Percentiles rank a stretch among this genome's conserved stretches.
Conservation (phyloP, 1,139 yeast genomes). For the Arxiozyma bovina region DNA sequence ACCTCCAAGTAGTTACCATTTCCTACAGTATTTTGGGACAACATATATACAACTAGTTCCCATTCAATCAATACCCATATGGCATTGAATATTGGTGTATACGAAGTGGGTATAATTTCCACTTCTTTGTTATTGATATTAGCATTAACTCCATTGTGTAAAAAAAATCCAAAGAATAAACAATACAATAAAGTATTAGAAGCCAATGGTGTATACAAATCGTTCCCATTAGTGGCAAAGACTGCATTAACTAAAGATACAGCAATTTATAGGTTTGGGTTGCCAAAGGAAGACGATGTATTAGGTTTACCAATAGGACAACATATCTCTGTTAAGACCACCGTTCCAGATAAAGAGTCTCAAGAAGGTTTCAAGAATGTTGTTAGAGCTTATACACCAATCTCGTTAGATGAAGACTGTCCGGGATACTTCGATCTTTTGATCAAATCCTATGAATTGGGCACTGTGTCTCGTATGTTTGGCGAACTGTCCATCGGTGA, state of each 20-base stretch:
- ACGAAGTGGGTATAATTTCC: background rate
- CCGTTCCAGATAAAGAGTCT: conserved; percentile 42
- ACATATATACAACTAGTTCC: background rate
- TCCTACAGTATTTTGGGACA: too few species aligned
- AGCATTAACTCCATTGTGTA: background rate
- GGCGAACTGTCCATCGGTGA: conserved; percentile 65
- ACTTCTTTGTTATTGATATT: background rate
- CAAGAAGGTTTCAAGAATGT: conserved; percentile 29
- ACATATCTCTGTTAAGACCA: conserved; percentile 73
- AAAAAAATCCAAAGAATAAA: too few species aligned
- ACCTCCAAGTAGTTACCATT: background rate
- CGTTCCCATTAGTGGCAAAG: conserved; percentile 74
- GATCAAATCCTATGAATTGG: conserved; percentile 87
- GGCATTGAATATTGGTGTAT: background rate
- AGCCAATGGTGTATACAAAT: background rate
- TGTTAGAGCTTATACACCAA: conserved; percentile 89
- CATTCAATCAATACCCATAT: background rate
- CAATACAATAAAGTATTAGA: background rate
- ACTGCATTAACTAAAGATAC: conserved; percentile 73
- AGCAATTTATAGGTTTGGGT: conserved; percentile 75
- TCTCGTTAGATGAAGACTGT: conserved; percentile 71
- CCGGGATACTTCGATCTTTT: conserved; percentile 82
- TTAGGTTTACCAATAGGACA: conserved; percentile 94
- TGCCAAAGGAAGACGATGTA: conserved; percentile 38
- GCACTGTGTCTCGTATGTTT: conserved; percentile 75